These are phyloP conservation scores for Thecaphora thlaspeos DNA, from an alignment of 1,284 basidiomycete genomes.

Conservation along the genomic window DNA sequence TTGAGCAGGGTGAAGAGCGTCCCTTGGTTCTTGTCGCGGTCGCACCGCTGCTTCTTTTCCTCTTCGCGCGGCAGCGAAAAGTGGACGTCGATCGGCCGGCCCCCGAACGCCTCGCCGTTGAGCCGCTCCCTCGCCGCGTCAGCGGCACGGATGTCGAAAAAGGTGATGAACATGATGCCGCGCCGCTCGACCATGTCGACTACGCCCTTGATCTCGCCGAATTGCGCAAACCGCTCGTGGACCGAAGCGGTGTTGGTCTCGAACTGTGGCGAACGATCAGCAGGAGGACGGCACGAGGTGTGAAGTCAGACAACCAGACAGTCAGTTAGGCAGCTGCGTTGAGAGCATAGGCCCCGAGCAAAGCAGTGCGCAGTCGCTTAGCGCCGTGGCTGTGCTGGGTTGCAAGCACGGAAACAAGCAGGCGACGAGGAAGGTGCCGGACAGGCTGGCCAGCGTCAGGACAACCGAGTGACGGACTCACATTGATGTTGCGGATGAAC, in stretches of 20 bases:
- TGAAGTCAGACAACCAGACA: too few relatives aligned
- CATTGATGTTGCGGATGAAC: constrained; percentile 80
- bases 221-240: constrained; percentile 81
- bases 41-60: constrained; percentile 72
- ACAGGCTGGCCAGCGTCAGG: too few relatives aligned
- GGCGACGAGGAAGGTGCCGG: too few relatives aligned
- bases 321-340: too few relatives aligned
- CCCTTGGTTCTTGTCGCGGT: constrained; percentile 87
- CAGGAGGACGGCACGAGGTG: too few relatives aligned
- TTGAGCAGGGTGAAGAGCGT: constrained; percentile 76
- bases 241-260: constrained; percentile 26
- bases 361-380: too few relatives aligned
- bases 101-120: constrained; percentile 27
- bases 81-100: constrained; percentile 86
- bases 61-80: constrained; percentile 85
- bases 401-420: too few relatives aligned
- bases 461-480: constrained; percentile 70
- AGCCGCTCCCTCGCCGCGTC: constrained; percentile 82
- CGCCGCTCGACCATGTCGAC: constrained; percentile 90
- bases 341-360: too few relatives aligned
- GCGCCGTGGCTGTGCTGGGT: too few relatives aligned
- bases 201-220: constrained; percentile 93
- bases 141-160: constrained; percentile 85
- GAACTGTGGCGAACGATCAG: too few relatives aligned
- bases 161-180: constrained; percentile 97